A percentile compares a stretch with the other conserved stretches of the same genome.
Conservation (phyloP, 805 yeast genomes). For the Suhomyces sp. region DNA sequence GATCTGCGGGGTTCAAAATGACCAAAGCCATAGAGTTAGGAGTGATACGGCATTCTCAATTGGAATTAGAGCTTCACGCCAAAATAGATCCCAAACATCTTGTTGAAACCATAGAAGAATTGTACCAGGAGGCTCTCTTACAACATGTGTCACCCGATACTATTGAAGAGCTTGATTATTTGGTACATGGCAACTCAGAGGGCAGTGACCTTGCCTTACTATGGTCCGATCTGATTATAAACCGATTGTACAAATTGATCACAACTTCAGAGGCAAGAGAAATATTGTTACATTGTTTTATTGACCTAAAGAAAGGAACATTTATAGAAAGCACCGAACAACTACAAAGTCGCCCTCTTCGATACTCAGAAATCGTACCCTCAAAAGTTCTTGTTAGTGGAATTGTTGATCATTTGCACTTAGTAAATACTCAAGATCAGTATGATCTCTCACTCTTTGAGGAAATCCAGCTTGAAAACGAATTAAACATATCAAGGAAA, state of each 20-base stretch:
- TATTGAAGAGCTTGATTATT: background rate
- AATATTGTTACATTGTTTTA: constrained; percentile 53
- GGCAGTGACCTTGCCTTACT: constrained; percentile 23
- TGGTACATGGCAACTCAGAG: constrained; percentile 8
- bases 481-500: constrained; percentile 10
- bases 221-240: constrained; percentile 44
- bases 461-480: constrained; percentile 21
- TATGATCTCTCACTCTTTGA: constrained; percentile 21
- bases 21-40: constrained; percentile 51
- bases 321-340: constrained; percentile 12
- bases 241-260: constrained; percentile 41
- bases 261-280: constrained; percentile 60
- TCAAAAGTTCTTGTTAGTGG: constrained; percentile 55
- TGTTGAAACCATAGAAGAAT: constrained; percentile 10
- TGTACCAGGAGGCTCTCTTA: background rate
- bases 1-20: constrained; percentile 27
- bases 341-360: constrained; percentile 1
- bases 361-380: background rate
- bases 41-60: constrained; percentile 40
- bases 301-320: constrained; percentile 29
- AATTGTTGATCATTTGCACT: constrained; percentile 51
- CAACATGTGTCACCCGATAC: background rate
- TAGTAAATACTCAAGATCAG: constrained; percentile 13
- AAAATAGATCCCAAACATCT: constrained; percentile 22
- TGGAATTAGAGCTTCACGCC: constrained; percentile 50